Evolutionary conservation across 192 early-diverging fungal species (phyloP).

Genomic region (Coemansia nantahalensis): DNA sequence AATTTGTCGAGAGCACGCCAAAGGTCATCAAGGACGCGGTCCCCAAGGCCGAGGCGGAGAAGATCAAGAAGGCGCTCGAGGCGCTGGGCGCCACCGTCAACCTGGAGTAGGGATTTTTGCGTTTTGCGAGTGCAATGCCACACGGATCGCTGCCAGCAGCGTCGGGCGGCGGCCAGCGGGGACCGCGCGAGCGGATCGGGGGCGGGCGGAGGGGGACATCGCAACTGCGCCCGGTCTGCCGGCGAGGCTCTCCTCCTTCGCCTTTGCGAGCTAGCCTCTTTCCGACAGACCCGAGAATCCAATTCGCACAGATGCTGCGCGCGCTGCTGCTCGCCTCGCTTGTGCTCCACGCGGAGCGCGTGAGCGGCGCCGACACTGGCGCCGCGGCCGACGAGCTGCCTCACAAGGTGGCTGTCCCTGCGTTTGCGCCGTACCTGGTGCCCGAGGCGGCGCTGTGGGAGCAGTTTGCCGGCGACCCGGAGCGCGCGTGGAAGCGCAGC

Average conservation of each 20-base stretch:
- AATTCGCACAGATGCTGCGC: slow-evolving; percentile 17
- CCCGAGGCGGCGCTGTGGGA: slow-evolving; percentile 43
- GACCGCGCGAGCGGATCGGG: no score
- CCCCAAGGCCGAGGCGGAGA: slow-evolving; percentile 95
- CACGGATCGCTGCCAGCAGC: no score
- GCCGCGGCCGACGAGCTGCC: neutral
- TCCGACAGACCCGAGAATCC: no score
- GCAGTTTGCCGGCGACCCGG: slow-evolving; percentile 27
- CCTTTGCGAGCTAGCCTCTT: no score
- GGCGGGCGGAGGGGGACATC: no score
- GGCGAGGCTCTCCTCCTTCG: no score
- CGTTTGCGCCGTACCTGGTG: slow-evolving; percentile 29
- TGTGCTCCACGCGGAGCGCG: slow-evolving; percentile 21
- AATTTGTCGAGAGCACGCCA: slow-evolving; percentile 97
- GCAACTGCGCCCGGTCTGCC: no score
- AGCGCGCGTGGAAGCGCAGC: slow-evolving; percentile 32
- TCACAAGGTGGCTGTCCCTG: slow-evolving; percentile 14
- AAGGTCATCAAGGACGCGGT: slow-evolving; percentile 91
- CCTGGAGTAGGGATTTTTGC: slow-evolving; percentile 64
- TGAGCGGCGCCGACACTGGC: neutral
- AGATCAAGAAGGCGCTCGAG: slow-evolving; percentile 94
- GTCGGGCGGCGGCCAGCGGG: no score
- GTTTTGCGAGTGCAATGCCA: neutral
- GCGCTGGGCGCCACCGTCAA: slow-evolving; percentile 88
- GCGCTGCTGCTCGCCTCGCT: slow-evolving; percentile 23